A percentile compares a stretch with the other conserved stretches of the same genome.
Conservation (phyloP, 2,329 filamentous ascomycete genomes). For the Parascedosporium putredinis region DNA sequence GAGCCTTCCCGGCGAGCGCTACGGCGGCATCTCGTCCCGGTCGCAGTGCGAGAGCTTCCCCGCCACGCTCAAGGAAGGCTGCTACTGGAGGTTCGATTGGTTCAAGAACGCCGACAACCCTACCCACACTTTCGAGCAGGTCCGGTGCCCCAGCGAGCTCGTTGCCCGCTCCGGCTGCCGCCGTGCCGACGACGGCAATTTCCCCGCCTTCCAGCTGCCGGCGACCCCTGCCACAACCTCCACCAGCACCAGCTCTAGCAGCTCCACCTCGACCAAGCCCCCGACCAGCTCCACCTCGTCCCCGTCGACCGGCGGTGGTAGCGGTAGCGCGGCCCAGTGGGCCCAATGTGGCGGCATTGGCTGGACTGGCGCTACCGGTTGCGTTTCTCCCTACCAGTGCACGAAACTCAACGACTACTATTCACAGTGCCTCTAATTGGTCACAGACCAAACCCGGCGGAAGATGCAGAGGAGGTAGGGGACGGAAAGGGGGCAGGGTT, state of each 20-base stretch:
- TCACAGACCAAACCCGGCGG: too few relatives aligned
- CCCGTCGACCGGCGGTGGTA: not conserved
- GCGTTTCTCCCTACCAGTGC: slow-evolving; percentile 12
- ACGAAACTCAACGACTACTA: slow-evolving; percentile 14
- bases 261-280: not conserved
- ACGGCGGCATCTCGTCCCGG: slow-evolving; percentile 45
- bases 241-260: not conserved
- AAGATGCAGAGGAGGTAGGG: too few relatives aligned
- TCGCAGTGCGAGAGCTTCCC: slow-evolving; percentile 43
- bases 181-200: slow-evolving; percentile 15
- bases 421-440: slow-evolving; percentile 16
- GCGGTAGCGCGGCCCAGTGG: slow-evolving; percentile 13
- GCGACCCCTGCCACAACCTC: not conserved
- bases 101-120: slow-evolving; percentile 50
- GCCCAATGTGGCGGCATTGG: slow-evolving; percentile 14
- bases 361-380: slow-evolving; percentile 13
- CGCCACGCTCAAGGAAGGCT: slow-evolving; percentile 41
- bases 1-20: slow-evolving; percentile 34
- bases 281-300: not conserved
- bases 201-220: slow-evolving; percentile 13
- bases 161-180: slow-evolving; percentile 27
- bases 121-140: slow-evolving; percentile 40
- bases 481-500: not conserved
- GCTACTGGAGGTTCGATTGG: slow-evolving; percentile 56
- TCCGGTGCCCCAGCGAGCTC: slow-evolving; percentile 41